A percentile compares a stretch with the other conserved stretches of the same genome.
Conservation (phyloP, 2,329 filamentous ascomycete species). For the Scopulariopsis brevicaulis region DNA sequence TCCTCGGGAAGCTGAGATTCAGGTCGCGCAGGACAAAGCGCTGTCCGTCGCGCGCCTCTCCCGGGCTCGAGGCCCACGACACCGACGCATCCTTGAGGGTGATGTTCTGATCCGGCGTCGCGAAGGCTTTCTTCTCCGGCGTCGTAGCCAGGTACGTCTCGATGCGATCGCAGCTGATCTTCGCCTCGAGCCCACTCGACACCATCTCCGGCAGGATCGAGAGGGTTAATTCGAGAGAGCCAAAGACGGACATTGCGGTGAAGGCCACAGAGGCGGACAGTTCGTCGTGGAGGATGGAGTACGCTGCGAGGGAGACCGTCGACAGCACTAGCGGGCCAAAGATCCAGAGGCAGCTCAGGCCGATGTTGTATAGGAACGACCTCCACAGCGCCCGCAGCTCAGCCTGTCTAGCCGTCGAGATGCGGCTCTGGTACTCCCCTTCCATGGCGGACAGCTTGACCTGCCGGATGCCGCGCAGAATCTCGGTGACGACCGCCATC, state of each 20-base stretch:
- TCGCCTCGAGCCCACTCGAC: neutral
- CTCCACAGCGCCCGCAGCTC: neutral
- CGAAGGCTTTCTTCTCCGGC: neutral
- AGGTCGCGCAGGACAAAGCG: neutral
- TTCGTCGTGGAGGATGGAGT: neutral
- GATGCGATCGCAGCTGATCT: neutral
- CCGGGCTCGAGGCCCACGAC: neutral
- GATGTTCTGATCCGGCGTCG: neutral
- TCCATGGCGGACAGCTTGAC: slow-evolving; percentile 77
- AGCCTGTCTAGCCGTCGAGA: neutral
- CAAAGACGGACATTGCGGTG: neutral
- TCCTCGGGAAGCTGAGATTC: neutral
- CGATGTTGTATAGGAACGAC: neutral
- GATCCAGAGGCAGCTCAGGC: neutral
- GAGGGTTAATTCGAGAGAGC: no score
- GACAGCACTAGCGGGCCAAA: neutral
- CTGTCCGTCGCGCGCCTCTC: neutral
- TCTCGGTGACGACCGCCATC: slow-evolving; percentile 64
- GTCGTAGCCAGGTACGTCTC: neutral
- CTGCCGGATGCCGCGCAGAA: slow-evolving; percentile 67
- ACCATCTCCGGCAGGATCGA: neutral
- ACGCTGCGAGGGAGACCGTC: neutral
- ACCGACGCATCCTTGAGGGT: neutral
- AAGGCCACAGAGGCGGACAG: neutral
- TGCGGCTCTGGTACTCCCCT: slow-evolving; percentile 55